Conservation (phyloP, 306 rosid species). For the Castanospermum australe region DNA sequence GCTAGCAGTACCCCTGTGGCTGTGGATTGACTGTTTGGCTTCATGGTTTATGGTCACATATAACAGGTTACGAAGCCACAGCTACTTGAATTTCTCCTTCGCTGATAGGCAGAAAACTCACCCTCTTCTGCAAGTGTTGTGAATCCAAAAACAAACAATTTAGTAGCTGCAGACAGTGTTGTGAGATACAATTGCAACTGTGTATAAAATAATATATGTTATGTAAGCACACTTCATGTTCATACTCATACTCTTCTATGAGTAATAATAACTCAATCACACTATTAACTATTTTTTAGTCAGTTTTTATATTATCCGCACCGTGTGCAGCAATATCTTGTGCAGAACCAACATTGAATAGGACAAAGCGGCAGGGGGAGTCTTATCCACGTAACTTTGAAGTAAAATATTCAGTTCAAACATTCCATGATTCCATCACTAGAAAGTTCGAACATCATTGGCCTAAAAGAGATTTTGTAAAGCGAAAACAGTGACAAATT, state of each 20-base stretch:
- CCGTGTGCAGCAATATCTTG: neutral
- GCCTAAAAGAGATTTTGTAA: neutral
- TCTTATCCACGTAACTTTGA: no score
- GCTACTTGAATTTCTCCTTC: constrained; percentile 67
- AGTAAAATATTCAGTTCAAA: neutral
- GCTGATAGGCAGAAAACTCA: constrained; percentile 63
- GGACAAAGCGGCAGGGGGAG: neutral
- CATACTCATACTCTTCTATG: neutral
- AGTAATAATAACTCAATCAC: neutral
- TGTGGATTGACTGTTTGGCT: neutral
- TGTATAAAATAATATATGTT: neutral
- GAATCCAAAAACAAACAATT: neutral
- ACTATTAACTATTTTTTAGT: neutral
- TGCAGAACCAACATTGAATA: constrained; percentile 19
- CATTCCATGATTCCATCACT: neutral
- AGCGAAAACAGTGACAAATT: constrained; percentile 4
- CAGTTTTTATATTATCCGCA: neutral
- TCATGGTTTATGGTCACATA: neutral
- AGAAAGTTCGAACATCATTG: neutral
- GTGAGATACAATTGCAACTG: neutral
- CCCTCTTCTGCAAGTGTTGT: constrained; percentile 71
- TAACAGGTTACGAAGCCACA: constrained; percentile 43
- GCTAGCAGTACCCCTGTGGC: neutral
- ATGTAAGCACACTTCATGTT: neutral
- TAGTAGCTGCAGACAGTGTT: neutral